phyloP scores from a whole-genome alignment of 257 asterid genomes.

The Salvia hispanica region DNA sequence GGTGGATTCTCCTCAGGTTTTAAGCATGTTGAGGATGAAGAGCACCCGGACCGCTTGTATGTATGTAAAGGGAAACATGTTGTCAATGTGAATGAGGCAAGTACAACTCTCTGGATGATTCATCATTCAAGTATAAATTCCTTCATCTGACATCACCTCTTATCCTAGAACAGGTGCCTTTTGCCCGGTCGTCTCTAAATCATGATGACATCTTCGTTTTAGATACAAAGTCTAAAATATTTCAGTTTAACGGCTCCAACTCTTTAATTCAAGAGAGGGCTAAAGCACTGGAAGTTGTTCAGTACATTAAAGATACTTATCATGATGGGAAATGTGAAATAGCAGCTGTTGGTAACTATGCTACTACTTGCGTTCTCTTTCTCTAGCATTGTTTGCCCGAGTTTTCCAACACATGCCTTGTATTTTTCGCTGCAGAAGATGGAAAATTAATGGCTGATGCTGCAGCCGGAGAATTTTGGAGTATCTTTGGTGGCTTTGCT shows the following conservation, averaged over 20 bases:
- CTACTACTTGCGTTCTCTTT: slow-evolving; percentile 16
- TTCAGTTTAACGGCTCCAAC: slow-evolving; percentile 81
- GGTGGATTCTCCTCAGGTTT: slow-evolving; percentile 71
- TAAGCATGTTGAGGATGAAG: slow-evolving; percentile 56
- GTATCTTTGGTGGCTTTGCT: slow-evolving; percentile 90
- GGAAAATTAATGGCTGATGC: slow-evolving; percentile 86
- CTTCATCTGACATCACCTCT: background rate
- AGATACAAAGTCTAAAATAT: slow-evolving; percentile 72
- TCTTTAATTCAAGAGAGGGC: slow-evolving; percentile 86
- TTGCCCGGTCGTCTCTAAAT: slow-evolving; percentile 74
- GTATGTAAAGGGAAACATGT: slow-evolving; percentile 83
- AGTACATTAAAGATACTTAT: slow-evolving; percentile 75
- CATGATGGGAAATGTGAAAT: slow-evolving; percentile 82
- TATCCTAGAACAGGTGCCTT: slow-evolving; percentile 56
- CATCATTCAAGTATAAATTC: background rate
- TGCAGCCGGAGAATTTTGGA: slow-evolving; percentile 89
- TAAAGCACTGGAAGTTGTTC: slow-evolving; percentile 89
- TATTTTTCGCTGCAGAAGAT: slow-evolving; percentile 61
- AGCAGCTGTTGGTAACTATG: slow-evolving; percentile 68
- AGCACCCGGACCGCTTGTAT: slow-evolving; percentile 59
- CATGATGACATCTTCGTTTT: slow-evolving; percentile 80
- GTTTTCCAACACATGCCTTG: slow-evolving; percentile 22
- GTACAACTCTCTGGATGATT: slow-evolving; percentile 30
- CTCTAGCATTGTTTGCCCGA: slow-evolving; percentile 16
- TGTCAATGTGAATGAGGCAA: slow-evolving; percentile 79